phyloP scores from a whole-genome alignment of 2,329 filamentous ascomycete species.

The Sporothrix schenckii region DNA sequence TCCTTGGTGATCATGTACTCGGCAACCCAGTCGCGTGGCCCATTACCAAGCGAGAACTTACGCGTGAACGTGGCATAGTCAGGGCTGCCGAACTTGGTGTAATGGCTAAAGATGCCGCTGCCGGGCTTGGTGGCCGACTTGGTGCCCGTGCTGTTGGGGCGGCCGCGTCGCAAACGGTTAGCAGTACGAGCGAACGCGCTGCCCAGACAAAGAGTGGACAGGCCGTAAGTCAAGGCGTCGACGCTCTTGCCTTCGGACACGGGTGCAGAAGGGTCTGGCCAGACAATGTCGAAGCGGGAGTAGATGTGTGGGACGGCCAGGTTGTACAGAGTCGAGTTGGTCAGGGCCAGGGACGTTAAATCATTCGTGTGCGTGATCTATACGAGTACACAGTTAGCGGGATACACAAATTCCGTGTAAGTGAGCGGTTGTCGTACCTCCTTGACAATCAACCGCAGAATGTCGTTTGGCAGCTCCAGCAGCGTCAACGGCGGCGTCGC shows the following conservation, averaged over 20 bases:
- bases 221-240: conserved; percentile 79
- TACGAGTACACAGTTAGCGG: background rate
- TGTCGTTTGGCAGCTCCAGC: conserved; percentile 75
- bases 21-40: conserved; percentile 74
- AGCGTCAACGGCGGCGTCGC: conserved; percentile 62
- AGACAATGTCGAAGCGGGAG: conserved; percentile 83
- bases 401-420: conserved; percentile 14
- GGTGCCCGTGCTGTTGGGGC: background rate
- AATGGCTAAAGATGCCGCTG: background rate
- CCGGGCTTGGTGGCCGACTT: background rate
- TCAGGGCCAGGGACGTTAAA: conserved; percentile 74
- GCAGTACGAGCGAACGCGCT: conserved; percentile 50
- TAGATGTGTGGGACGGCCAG: conserved; percentile 80
- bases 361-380: conserved; percentile 82
- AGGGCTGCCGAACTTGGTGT: conserved; percentile 51
- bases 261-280: conserved; percentile 71
- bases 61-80: conserved; percentile 77
- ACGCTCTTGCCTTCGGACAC: conserved; percentile 71
- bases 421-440: conserved; percentile 58
- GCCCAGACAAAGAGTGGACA: conserved; percentile 77
- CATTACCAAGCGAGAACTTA: conserved; percentile 85
- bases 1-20: conserved; percentile 83
- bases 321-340: conserved; percentile 75
- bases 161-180: conserved; percentile 40
- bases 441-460: conserved; percentile 76